phyloP scores from a whole-genome alignment of 2,329 filamentous ascomycete species.

The Calonectria leucothoes region DNA sequence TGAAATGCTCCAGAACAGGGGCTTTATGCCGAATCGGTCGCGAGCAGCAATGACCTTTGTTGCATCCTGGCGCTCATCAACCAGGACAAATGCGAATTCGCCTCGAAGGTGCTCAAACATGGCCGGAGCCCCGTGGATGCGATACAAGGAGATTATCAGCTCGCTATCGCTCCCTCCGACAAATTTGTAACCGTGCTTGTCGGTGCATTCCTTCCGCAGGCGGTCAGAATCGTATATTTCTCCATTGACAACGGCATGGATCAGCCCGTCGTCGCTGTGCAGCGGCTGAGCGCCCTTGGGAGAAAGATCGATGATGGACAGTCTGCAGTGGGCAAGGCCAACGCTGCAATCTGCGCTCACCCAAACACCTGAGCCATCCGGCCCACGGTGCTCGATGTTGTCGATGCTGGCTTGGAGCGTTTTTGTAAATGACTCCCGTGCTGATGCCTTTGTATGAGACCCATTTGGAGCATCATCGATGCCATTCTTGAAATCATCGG shows the following conservation, averaged over 20 bases:
- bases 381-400: neutral
- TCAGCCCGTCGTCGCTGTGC: slow-evolving; percentile 47
- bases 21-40: slow-evolving; percentile 4
- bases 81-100: neutral
- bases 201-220: neutral
- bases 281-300: slow-evolving; percentile 60
- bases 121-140: neutral
- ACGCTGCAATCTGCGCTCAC: neutral
- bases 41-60: neutral
- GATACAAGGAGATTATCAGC: neutral
- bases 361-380: slow-evolving; percentile 3
- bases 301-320: slow-evolving; percentile 65
- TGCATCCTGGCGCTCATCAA: neutral
- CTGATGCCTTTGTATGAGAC: neutral
- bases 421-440: neutral
- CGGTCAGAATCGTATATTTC: slow-evolving; percentile 67
- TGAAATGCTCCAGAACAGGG: neutral
- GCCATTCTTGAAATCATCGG: neutral
- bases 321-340: slow-evolving; percentile 41
- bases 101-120: neutral
- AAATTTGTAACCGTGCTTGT: neutral
- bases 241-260: slow-evolving; percentile 70
- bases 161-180: neutral
- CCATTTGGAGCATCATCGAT: accelerated
- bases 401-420: neutral